Evolutionary conservation across 495 filamentous ascomycete species (phyloP).

Genomic region (Xylaria scruposa): DNA sequence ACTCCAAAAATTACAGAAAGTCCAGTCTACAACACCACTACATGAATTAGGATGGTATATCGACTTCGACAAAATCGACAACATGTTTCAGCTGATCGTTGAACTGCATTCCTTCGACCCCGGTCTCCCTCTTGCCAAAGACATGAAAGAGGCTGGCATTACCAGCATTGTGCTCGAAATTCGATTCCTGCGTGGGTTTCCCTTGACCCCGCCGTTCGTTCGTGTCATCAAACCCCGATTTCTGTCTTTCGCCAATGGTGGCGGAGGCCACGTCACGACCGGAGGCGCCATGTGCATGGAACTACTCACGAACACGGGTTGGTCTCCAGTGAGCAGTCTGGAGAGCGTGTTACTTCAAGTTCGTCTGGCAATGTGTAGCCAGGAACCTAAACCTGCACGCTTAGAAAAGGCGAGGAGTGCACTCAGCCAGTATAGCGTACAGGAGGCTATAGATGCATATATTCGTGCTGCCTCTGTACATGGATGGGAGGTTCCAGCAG

Average conservation of each 20-base stretch:
- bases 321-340: constrained; percentile 74
- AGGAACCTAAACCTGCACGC: constrained; percentile 75
- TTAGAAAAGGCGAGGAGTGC: constrained; percentile 47
- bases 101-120: constrained; percentile 85
- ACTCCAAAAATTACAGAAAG: constrained; percentile 62
- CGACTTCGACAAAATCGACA: constrained; percentile 59
- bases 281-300: constrained; percentile 94
- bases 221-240: constrained; percentile 85
- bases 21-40: constrained; percentile 67
- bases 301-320: constrained; percentile 83
- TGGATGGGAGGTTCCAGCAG: constrained; percentile 65
- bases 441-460: constrained; percentile 78
- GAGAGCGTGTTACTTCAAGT: constrained; percentile 87
- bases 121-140: constrained; percentile 70
- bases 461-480: constrained; percentile 69
- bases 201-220: constrained; percentile 83
- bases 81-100: constrained; percentile 93
- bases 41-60: constrained; percentile 89
- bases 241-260: constrained; percentile 69
- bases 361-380: constrained; percentile 72
- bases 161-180: constrained; percentile 80
- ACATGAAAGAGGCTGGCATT: constrained; percentile 69
- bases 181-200: constrained; percentile 76
- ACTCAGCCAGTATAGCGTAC: constrained; percentile 62
- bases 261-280: constrained; percentile 87